A percentile compares a stretch with the other conserved stretches of the same genome.
Conservation (phyloP, 805 yeast genomes). For the Helenozyma baotianmanensis region DNA sequence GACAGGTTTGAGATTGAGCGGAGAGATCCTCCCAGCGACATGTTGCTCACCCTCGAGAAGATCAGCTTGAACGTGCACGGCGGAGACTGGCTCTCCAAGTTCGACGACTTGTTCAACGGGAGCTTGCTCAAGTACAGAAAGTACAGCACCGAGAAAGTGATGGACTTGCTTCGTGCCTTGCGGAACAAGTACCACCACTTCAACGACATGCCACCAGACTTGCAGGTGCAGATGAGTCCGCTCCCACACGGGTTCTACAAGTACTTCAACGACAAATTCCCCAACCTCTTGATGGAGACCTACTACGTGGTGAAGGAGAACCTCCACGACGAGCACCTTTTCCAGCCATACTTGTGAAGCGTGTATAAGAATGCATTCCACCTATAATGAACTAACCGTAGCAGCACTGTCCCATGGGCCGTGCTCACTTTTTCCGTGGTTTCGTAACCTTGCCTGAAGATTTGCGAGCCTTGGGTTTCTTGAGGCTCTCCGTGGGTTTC, state of each 20-base stretch:
- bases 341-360: constrained; percentile 35
- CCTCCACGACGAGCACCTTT: constrained; percentile 59
- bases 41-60: constrained; percentile 53
- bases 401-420: neutral
- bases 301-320: constrained; percentile 58
- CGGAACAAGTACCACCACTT: constrained; percentile 94
- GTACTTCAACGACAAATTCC: constrained; percentile 74
- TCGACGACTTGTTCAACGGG: constrained; percentile 70
- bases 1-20: constrained; percentile 86
- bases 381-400: no score
- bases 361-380: neutral
- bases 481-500: neutral
- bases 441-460: constrained; percentile 2
- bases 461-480: neutral
- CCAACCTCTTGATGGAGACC: constrained; percentile 69
- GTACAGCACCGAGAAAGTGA: constrained; percentile 69
- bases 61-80: constrained; percentile 36
- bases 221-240: constrained; percentile 66
- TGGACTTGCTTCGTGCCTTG: constrained; percentile 84
- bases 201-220: constrained; percentile 73
- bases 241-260: constrained; percentile 80
- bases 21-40: constrained; percentile 70
- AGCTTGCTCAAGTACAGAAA: constrained; percentile 89
- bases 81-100: constrained; percentile 71
- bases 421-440: constrained; percentile 3